Percentiles rank a stretch among this genome's conserved stretches.
Evolutionary conservation across 2,329 filamentous ascomycete species (phyloP).

Genomic region (Cercospora janseana): DNA sequence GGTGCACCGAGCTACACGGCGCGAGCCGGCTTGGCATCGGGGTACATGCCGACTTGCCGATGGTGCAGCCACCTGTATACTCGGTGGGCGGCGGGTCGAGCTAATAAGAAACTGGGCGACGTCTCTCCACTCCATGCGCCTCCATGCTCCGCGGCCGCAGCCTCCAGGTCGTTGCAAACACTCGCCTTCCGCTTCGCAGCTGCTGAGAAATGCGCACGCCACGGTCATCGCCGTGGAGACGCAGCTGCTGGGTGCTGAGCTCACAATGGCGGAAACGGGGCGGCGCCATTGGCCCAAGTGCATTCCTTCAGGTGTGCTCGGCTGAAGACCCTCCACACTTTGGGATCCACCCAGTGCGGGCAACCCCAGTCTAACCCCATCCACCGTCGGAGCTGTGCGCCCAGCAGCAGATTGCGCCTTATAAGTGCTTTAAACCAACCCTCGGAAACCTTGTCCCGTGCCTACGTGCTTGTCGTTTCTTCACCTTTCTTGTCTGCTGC

Average conservation of each 20-base stretch:
- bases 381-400: slow-evolving; percentile 2
- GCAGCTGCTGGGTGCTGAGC: background rate
- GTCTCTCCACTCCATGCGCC: too few species aligned
- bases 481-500: slow-evolving; percentile 6
- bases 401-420: slow-evolving; percentile 1
- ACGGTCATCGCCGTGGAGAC: slow-evolving; percentile 9
- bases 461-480: slow-evolving; percentile 5
- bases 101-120: too few species aligned
- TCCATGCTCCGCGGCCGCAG: too few species aligned
- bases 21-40: too few species aligned
- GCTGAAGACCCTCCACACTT: slow-evolving; percentile 7
- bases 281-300: background rate
- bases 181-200: background rate
- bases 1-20: too few species aligned
- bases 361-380: background rate
- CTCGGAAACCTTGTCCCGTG: slow-evolving; percentile 5
- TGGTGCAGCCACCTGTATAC: too few species aligned
- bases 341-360: slow-evolving; percentile 9
- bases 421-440: slow-evolving; percentile 11
- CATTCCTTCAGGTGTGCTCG: slow-evolving; percentile 7
- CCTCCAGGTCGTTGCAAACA: background rate
- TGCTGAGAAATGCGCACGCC: background rate
- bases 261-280: slow-evolving; percentile 9
- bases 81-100: too few species aligned
- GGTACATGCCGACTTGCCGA: too few species aligned